Evolutionary conservation across 805 yeast genomes (phyloP), one percentile per base, ranked within the genome.

Genomic region (Suhomyces kilbournensis): DNA sequence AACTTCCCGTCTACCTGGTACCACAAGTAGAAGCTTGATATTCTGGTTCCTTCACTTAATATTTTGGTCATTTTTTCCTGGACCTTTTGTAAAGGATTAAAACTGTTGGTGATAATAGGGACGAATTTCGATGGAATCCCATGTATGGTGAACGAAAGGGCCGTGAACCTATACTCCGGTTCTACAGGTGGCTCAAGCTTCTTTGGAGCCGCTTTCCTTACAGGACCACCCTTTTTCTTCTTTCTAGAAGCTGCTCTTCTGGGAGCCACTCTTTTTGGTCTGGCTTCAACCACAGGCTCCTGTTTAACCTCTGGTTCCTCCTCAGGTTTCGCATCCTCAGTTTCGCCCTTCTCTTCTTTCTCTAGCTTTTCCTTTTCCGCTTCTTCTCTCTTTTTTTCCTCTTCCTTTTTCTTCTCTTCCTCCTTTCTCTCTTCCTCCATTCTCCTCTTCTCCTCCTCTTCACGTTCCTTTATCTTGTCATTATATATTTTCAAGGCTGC

Each of bases 1-100:
- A 82, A 80, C 45, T 80, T 77, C 0, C 90, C 92, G 66, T 88
- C 94, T 9, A 93, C 75, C 60, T 88, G 90, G 61, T 86, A 89
- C 97, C 97, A 91, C 19, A 90, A 71, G 63, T 86, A 80, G 59
- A 82, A 82, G 32, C 81, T 81, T 5, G 85, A 71, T 3, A 83
- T 69, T 53, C 90, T 76, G 1, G 75, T 74, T 1, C 97, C 96
- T 17, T 68, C 71, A 14, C 74, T 71, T 51, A 90, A 65, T 3
- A 85, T 79, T 8, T 76, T 70, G 39, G 76, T 75, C 97, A 93
- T 90, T 17, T 76, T 69, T 15, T 70, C 67, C 47, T 77, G 80
- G 0, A 86, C 93, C 15, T 79, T 74, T 1, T 80, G 82, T 14
- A 75, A 60, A 2, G 83, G 79, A 35, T 79, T 73, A 40, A 88